Evolutionary conservation across 2,329 filamentous ascomycete species (phyloP), one percentile per base, ranked within the genome.

Genomic region (Teratosphaeria epicoccoides): DNA sequence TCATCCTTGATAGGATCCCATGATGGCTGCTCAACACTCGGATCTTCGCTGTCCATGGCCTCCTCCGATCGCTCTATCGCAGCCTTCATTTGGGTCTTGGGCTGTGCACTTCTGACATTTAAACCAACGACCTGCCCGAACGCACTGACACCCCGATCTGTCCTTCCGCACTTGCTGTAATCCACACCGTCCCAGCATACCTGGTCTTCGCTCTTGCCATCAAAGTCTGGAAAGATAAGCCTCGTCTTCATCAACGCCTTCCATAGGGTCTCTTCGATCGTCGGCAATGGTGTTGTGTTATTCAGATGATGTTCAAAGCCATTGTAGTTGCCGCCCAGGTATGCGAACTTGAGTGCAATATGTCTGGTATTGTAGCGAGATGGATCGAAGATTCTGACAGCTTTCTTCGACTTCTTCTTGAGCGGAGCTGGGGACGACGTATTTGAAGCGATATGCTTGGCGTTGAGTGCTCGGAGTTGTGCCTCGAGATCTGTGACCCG

Each of bases 101-200:
- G 88, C 58, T 79, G 74, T 61, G 85, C 86, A 69, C 90, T 96
- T 65, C 91, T 77, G 14, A 98, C 83, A 51, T 85, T 75, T 40
- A 98, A 72, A 0, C 83, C 86, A 63, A 98, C 82, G 52, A 98
- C 93, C 73, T 98, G 93, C 0, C 93, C 93, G 72, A 98, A 98
- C 2, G 93, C 90, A 69, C 89, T 96, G 29, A 98, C 93, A 11
- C 93, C 93, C 50, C 83, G 78, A 67, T 98, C 93, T 17, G 93
- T 98, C 56, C 93, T 78, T 1, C 93, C 93, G 64, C 91, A 96
- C 69, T 98, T 98, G 29, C 87, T 89, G 69, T 97, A 98, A 55
- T 95, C 87, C 68, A 83, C 90, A 6, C 84, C 83, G 28, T 87
- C 82, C 78, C 88, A 95, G 68, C 87, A 84, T 24, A 96, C 70